These are phyloP conservation scores for Moricandia arvensis DNA, from an alignment of 345 rosid genomes.

Conservation along the genomic window DNA sequence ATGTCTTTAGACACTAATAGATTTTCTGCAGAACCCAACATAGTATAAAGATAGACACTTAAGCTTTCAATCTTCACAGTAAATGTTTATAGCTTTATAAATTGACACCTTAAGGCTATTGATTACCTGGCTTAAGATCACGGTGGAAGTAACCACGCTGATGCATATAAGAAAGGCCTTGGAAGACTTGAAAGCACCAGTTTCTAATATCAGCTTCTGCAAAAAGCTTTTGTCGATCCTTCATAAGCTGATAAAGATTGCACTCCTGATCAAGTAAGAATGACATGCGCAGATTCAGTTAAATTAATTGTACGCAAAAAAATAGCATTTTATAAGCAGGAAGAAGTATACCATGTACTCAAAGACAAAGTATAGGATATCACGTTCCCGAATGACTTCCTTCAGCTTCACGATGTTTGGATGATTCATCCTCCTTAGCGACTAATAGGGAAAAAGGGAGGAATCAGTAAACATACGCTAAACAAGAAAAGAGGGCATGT, in stretches of 20 bases:
- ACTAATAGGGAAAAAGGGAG: constrained; percentile 42
- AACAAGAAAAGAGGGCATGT: constrained; percentile 3
- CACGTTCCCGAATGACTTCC: constrained; percentile 93
- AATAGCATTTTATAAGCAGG: constrained; percentile 8
- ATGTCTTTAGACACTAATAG: constrained; percentile 70
- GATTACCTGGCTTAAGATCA: constrained; percentile 96
- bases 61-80: background rate
- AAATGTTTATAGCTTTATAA: background rate
- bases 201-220: constrained; percentile 77
- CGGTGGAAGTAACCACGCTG: constrained; percentile 97
- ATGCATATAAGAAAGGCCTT: constrained; percentile 93
- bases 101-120: constrained; percentile 16
- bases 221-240: constrained; percentile 70
- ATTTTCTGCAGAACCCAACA: constrained; percentile 58
- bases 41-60: constrained; percentile 8
- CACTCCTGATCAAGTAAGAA: constrained; percentile 57
- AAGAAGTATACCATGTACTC: constrained; percentile 80
- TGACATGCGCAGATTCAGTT: constrained; percentile 12
- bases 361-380: constrained; percentile 80
- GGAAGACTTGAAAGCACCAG: constrained; percentile 98
- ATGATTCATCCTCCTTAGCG: constrained; percentile 86
- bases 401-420: constrained; percentile 92
- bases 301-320: background rate
- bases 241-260: constrained; percentile 93
- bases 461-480: background rate